Evolutionary conservation across 345 rosid species (phyloP), one percentile per base, ranked within the genome.

Genomic region (Cardamine chenopodiifolia): DNA sequence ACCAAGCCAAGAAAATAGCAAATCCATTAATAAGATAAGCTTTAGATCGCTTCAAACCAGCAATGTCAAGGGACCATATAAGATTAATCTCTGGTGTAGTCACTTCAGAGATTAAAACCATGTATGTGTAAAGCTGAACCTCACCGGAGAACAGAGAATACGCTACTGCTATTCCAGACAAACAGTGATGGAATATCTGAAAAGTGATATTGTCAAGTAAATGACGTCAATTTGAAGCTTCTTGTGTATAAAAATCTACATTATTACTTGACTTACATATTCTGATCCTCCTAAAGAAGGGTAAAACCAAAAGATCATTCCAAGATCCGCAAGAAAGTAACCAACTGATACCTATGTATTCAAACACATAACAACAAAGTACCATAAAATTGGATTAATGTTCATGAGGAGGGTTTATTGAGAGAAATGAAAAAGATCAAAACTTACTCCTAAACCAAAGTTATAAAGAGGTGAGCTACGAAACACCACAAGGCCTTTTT

Each of bases 241-340:
- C 28, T 26, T 26, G 28, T 42, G 17, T 14, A 15, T 42, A 15
- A 42, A 42, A 42, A 45, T n/a, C 20, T 6, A 45, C 20, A 45
- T 45, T 45, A 45, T 45, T 6, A 45, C 20, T 45, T 17, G 20
- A 45, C 98, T 89, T 85, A 88, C 97, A 81, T 86, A 93, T 76
- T 93, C 97, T 73, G 83, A 75, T 68, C 97, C 98, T 47, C 98
- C 97, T 54, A 91, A 78, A 72, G 89, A 85, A 62, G 98, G 98
- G 82, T 87, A 91, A 49, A 83, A 71, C 97, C 97, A 91, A 64
- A 82, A 61, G 66, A 88, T 93, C 93, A 89, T 89, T 62, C 73
- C 89, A 53, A 93, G 88, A 79, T 93, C 98, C 7, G 85, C 75
- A 37, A 88, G 62, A 83, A 93, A 93, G 86, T 91, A 93, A 23